Base-by-base conservation (phyloP, 306 rosid species). In the Cucurbita ficifolia region DNA sequence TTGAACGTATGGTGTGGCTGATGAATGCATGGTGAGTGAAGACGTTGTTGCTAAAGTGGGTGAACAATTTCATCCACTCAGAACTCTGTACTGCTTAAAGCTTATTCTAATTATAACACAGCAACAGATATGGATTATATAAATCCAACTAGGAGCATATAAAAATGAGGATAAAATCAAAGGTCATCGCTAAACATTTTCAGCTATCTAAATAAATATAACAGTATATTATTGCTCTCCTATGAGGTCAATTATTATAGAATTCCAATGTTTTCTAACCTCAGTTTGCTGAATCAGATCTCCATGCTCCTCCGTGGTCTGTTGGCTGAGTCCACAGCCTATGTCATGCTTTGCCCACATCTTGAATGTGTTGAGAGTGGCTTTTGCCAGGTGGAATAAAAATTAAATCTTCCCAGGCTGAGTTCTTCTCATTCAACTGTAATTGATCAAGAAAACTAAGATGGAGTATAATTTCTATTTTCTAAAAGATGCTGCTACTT, bases 331-430 rank as follows among this genome's bases (percentile, higher is more conserved):
- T 51, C 10, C 82, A 40, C 75, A 65, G 73, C n/a, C 57, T 42
- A 7, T 80, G 76, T 91, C 88, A 87, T 14, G 83, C 79, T 11
- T 81, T 79, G 39, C 58, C 79, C 80, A 87, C 82, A 79, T 91
- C 96, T 83, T 89, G 86, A 80, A 91, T 75, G 84, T 89, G 96
- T 79, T 94, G 95, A 59, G 89, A 84, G 78, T 70, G 89, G 83
- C 95, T 85, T 84, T 94, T 91, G 21, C 97, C 97, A 1, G 97
- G 97, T 29, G 97, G 99, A 84, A 94, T 85, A 79, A 94, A 94
- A 78, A 94, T 86, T 80, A 94, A 78, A 86, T 91, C 99, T 70
- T 94, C 99, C 99, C 99, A 94, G 42, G 96, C 99, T 13, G 87
- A 84, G 70, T 75, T 86, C 76, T 75, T 86, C 59, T 94, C 92